A percentile compares a stretch with the other conserved stretches of the same genome.
Evolutionary conservation across 2,329 filamentous ascomycete species (phyloP).

Genomic region (Hymenoscyphus scutula): DNA sequence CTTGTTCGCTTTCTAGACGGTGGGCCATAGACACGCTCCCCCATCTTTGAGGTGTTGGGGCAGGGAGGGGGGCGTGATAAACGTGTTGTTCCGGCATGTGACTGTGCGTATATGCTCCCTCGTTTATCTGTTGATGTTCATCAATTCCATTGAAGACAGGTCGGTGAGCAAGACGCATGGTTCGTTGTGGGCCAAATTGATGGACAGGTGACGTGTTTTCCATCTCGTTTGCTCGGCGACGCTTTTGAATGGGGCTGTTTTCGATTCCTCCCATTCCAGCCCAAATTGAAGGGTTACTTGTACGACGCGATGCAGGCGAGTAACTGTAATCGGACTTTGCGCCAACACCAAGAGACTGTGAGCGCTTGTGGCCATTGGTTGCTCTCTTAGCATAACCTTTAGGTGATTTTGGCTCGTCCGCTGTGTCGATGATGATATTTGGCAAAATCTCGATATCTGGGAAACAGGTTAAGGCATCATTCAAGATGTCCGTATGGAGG

Average conservation of each 20-base stretch:
- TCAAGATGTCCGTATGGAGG: slow-evolving; percentile 37
- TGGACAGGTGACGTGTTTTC: slow-evolving; percentile 4
- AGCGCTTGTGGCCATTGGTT: slow-evolving; percentile 31
- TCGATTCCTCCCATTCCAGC: slow-evolving; percentile 7
- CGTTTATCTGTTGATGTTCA: slow-evolving; percentile 23
- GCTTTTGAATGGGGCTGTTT: slow-evolving; percentile 24
- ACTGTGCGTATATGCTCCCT: slow-evolving; percentile 14
- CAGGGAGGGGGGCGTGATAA: slow-evolving; percentile 26
- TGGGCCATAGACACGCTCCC: slow-evolving; percentile 26
- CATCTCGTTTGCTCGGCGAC: slow-evolving; percentile 20
- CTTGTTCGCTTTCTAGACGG: slow-evolving; percentile 26
- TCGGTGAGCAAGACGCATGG: slow-evolving; percentile 22
- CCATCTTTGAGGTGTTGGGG: slow-evolving; percentile 29
- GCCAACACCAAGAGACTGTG: slow-evolving; percentile 33
- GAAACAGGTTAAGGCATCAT: slow-evolving; percentile 38
- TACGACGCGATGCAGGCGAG: slow-evolving; percentile 17
- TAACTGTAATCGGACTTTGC: slow-evolving; percentile 18
- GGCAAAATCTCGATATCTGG: slow-evolving; percentile 43
- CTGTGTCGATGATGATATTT: slow-evolving; percentile 35
- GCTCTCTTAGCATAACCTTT: slow-evolving; percentile 32
- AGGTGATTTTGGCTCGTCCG: slow-evolving; percentile 29
- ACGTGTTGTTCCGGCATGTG: slow-evolving; percentile 13
- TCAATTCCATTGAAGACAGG: slow-evolving; percentile 26
- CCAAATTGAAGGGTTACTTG: slow-evolving; percentile 24
- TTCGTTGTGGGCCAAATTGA: slow-evolving; percentile 13